Base-by-base conservation (phyloP, 176 grass and related monocot genomes). In the Oryza brachyantha region DNA sequence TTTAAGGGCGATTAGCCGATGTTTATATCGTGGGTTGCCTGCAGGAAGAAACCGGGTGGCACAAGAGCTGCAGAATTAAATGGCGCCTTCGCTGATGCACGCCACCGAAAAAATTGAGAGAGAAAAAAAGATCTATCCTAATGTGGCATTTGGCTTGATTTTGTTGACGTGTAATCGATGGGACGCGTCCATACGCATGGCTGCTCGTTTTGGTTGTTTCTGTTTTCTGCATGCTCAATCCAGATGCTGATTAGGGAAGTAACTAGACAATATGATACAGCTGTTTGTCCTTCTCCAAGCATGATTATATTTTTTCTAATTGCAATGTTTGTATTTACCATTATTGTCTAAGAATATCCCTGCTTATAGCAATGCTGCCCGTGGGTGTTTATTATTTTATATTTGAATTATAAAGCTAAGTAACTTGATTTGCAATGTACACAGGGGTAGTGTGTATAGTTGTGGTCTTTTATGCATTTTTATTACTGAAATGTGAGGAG, bases 191-290 rank as follows among this genome's bases (percentile, higher is more conserved):
- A 52, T 5, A 70, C 25, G 58, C 1, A 27, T 54, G 21, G 26
- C 70, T 77, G 13, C 66, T 17, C 7, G 28, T 40, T 62, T 77
- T 43, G 35, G 7, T 10, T 40, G 10, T 5, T 14, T 69, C 58
- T 22, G 45, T 2, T 21, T 62, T 78, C 21, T 17, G 41, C 7
- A 13, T 78, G 13, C 62, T 38, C n/a, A 13, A 46, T 87, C 35
- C 21, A 19, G 3, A 75, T 50, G 11, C 5, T 52, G 21, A 8
- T 35, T 71, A 13, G 19, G 19, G 19, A 71, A 58, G 66, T 52
- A 34, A 71, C 71, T 87, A 60, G 62, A 29, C 73, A 70, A 76
- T 26, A 36, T 4, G 29, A 11, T 63, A 36, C 48, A 43, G 27
- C 13, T 17, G 0, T 50, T 8, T 35, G 2, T 78, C 16, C 17